A percentile compares a stretch with the other conserved stretches of the same genome.
These are phyloP conservation scores for Bruguiera sexangula DNA, from an alignment of 345 rosid species.

Conservation along the genomic window DNA sequence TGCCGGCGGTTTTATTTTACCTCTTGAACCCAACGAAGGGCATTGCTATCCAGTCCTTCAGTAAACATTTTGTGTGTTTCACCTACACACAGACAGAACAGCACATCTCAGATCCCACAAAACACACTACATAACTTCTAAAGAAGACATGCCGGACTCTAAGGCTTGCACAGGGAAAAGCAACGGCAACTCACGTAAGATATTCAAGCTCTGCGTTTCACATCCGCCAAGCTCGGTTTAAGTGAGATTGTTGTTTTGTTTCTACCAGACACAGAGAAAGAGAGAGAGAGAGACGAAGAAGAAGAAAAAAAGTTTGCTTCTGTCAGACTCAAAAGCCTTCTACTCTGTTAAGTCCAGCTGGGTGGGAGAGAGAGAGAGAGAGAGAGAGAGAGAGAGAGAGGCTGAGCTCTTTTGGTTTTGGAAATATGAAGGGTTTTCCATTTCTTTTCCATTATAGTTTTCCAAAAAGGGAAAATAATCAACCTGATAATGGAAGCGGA, in stretches of 20 bases:
- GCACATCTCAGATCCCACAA: background rate
- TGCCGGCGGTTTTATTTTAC: constrained; percentile 4
- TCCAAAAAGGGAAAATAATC: background rate
- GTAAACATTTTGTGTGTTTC: constrained; percentile 36
- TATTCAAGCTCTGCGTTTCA: background rate
- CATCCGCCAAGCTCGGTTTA: background rate
- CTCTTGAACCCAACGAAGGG: constrained; percentile 50
- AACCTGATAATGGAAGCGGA: background rate
- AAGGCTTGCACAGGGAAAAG: background rate
- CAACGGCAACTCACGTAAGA: background rate
- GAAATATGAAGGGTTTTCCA: background rate
- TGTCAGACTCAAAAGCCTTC: background rate
- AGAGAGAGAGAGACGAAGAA: background rate
- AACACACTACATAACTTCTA: background rate
- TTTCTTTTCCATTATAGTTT: background rate
- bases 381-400: constrained; percentile 4
- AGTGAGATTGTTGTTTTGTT: too few relatives aligned
- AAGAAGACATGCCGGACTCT: background rate
- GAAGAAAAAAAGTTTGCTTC: constrained; percentile 13
- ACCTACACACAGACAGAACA: constrained; percentile 1
- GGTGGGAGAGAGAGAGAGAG: background rate
- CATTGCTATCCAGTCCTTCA: constrained; percentile 47
- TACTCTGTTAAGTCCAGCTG: background rate
- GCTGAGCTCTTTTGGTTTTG: constrained; percentile 3
- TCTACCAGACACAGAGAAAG: background rate